phyloP scores from a whole-genome alignment of 2,329 filamentous ascomycete species.

The Chrysoporthe puriensis region DNA sequence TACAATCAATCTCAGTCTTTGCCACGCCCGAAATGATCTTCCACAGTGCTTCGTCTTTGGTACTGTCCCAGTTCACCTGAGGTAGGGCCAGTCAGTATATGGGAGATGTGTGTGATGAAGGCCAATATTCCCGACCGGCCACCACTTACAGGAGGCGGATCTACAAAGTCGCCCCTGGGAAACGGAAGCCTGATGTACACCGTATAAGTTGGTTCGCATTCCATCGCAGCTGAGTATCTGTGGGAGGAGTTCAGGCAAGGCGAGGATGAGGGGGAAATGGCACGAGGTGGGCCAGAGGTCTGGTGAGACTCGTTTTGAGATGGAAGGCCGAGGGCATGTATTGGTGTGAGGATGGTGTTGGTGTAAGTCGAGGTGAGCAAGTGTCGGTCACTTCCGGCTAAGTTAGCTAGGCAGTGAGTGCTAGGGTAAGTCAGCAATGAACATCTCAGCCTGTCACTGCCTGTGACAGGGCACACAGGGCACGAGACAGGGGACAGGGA shows the following conservation, averaged over 20 bases:
- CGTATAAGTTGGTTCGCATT: constrained; percentile 64
- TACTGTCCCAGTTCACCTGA: constrained; percentile 84
- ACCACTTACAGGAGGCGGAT: constrained; percentile 77
- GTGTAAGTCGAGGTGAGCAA: constrained; percentile 17
- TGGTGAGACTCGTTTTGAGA: neutral
- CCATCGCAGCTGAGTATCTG: constrained; percentile 25
- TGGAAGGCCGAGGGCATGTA: constrained; percentile 1
- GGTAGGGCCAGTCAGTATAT: constrained; percentile 14
- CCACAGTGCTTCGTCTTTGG: constrained; percentile 89
- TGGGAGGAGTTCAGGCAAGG: neutral
- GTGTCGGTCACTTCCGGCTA: constrained; percentile 6
- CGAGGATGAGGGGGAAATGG: neutral
- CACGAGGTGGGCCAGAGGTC: neutral
- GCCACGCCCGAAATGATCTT: constrained; percentile 82
- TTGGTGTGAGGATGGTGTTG: constrained; percentile 4
- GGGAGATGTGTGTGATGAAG: neutral
- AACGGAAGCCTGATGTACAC: constrained; percentile 92
- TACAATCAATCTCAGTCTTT: constrained; percentile 87
- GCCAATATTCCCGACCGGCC: neutral
- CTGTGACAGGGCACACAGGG: neutral
- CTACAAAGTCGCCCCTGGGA: constrained; percentile 81
- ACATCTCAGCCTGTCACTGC: neutral
- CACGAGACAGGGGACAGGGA: constrained; percentile 8
- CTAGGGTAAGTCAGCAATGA: constrained; percentile 1
- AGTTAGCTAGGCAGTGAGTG: neutral